Conservation (phyloP, 257 asterid species). For the Scutellaria minor region DNA sequence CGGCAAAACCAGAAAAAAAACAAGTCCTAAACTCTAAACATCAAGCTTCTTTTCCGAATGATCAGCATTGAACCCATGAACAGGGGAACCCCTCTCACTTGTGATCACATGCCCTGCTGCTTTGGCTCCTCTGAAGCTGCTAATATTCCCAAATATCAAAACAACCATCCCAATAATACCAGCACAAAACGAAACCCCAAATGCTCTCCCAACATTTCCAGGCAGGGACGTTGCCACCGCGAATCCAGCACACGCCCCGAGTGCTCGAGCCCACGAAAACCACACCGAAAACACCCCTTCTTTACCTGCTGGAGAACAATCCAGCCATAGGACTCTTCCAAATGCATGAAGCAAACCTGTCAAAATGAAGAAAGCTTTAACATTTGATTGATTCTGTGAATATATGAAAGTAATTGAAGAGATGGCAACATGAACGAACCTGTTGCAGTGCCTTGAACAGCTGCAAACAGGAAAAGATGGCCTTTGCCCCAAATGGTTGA, state of each 20-base stretch:
- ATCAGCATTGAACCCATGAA: constrained; percentile 40
- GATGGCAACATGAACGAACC: constrained; percentile 35
- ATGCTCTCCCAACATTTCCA: constrained; percentile 57
- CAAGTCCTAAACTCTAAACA: constrained; percentile 32
- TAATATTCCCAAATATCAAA: constrained; percentile 74
- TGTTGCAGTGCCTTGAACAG: constrained; percentile 72
- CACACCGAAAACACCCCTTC: constrained; percentile 90
- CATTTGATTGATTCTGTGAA: constrained; percentile 5
- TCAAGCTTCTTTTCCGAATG: constrained; percentile 34
- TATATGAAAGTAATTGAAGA: neutral
- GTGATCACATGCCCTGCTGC: constrained; percentile 72
- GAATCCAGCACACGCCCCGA: constrained; percentile 75
- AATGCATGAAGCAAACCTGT: constrained; percentile 78
- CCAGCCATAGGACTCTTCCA: constrained; percentile 78
- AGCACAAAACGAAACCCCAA: constrained; percentile 65
- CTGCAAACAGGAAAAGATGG: constrained; percentile 63
- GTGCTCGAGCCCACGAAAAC: constrained; percentile 79
- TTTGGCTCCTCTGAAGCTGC: constrained; percentile 81
- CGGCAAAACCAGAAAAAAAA: neutral
- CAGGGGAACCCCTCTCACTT: constrained; percentile 59
- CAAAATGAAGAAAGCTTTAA: neutral
- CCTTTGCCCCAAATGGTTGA: constrained; percentile 52
- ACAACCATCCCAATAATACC: constrained; percentile 64
- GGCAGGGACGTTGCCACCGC: constrained; percentile 68
- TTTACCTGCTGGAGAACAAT: constrained; percentile 86